Base-by-base conservation (phyloP, 805 yeast genomes). In the Maudiozyma serrabonitensis region DNA sequence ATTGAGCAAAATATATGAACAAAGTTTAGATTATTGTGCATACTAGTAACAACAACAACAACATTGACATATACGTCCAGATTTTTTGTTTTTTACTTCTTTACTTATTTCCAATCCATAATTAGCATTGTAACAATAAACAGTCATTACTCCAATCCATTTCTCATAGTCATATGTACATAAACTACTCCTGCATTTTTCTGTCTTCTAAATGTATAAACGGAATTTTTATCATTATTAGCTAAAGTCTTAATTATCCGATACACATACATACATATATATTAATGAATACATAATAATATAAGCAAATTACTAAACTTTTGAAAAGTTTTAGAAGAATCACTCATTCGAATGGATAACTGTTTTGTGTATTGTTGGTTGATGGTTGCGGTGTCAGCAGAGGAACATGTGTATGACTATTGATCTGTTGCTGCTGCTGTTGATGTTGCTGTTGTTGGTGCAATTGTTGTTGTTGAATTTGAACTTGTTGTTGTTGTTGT, bases 1-100 rank as follows among this genome's bases (percentile, higher is more conserved):
- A 51, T 52, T 75, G n/a, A 67, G 73, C 26, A 68, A 66, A 50
- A 62, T 75, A 12, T 76, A 75, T 53, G 74, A 72, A 51, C 59
- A 64, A 23, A 68, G 72, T 7, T 57, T 76, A 31, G 78, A 74
- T 41, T 56, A 68, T 49, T 52, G 56, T 49, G 54, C 56, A 23
- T 50, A 46, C 43, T 57, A 43, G 46, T 32, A 12, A 32, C 13
- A 15, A 32, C 13, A 31, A 31, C 13, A 32, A 16, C 38, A 15
- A 35, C 6, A 15, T 3, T 35, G 11, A 11, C 32, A 28, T 28
- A 28, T 28, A 28, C 32, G 2, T 11, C 12, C 9, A 28, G 5
- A 26, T 26, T 8, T 6, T 28, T 28, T 28, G 2, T 28, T 28
- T 28, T 28, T 9, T 28, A 2, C 12, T 28, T 6, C 3, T 3